Conservation (phyloP, 2,329 filamentous ascomycete genomes). For the Davidsoniella neocaledoniae region DNA sequence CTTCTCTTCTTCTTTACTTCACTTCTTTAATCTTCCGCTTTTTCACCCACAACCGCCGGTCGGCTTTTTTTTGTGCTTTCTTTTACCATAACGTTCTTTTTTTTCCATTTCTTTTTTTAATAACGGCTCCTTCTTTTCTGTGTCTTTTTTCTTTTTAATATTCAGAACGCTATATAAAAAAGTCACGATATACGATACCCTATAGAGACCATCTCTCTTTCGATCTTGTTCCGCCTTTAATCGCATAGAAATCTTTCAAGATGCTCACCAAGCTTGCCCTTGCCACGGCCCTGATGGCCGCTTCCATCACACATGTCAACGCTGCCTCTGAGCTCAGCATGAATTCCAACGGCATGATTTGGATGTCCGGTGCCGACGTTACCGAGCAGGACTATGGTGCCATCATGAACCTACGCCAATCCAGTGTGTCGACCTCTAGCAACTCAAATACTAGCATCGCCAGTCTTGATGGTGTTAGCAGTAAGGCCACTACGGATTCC, state of each 20-base stretch:
- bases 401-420: conserved; percentile 8
- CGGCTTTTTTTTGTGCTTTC: conserved; percentile 6
- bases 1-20: conserved; percentile 8
- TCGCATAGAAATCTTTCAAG: background rate
- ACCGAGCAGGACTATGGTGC: conserved; percentile 10
- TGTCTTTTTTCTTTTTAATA: background rate
- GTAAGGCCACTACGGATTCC: conserved; percentile 2
- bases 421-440: background rate
- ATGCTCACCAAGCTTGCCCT: conserved; percentile 13
- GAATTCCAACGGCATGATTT: conserved; percentile 4
- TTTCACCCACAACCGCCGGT: conserved; percentile 2
- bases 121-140: background rate
- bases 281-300: conserved; percentile 10
- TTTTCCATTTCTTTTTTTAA: conserved; percentile 1
- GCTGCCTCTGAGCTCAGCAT: conserved; percentile 1
- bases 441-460: background rate
- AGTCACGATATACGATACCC: background rate
- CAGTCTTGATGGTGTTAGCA: conserved; percentile 1
- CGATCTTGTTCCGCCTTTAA: background rate
- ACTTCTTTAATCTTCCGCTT: background rate
- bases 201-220: background rate
- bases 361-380: conserved; percentile 11
- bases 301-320: conserved; percentile 11
- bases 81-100: conserved; percentile 1
- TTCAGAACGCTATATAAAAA: too few species aligned